phyloP scores from a whole-genome alignment of 176 grass and related monocot genomes.

The Carex myosuroides region DNA sequence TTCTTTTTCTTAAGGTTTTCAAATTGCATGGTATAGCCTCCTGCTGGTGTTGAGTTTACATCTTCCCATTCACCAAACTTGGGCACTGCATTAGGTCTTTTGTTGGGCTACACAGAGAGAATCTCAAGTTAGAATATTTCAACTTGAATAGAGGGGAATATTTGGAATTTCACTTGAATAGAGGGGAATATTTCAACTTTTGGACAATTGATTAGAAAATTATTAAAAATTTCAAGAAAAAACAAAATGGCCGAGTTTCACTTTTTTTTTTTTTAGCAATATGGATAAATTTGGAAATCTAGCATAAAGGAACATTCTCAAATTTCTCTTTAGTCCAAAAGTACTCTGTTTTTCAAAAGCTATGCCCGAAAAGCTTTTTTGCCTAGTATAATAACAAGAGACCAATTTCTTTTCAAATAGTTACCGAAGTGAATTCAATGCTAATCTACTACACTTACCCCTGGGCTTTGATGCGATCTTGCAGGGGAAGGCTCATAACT shows the following conservation, averaged over 20 bases:
- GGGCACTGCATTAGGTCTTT: slow-evolving; percentile 38
- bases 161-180: not conserved
- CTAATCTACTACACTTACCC: slow-evolving; percentile 5
- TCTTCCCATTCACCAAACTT: slow-evolving; percentile 70
- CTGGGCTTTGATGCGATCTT: slow-evolving; percentile 1
- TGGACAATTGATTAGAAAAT: not conserved
- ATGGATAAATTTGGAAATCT: not conserved
- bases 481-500: not conserved
- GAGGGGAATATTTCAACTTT: not conserved
- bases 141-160: not conserved
- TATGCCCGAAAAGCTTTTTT: not conserved
- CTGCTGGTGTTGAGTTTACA: slow-evolving; percentile 23
- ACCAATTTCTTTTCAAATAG: not conserved
- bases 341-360: not conserved
- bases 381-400: not conserved
- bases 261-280: not conserved
- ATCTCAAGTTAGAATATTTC: not conserved
- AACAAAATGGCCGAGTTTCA: not conserved
- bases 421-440: not conserved
- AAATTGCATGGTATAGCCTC: slow-evolving; percentile 59
- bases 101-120: slow-evolving; percentile 14
- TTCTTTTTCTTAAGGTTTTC: slow-evolving; percentile 51
- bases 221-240: not conserved
- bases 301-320: not conserved
- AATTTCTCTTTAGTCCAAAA: not conserved